These are phyloP conservation scores for Babesia caballi DNA, from an alignment of 169 alveolate genomes.

Conservation along the genomic window DNA sequence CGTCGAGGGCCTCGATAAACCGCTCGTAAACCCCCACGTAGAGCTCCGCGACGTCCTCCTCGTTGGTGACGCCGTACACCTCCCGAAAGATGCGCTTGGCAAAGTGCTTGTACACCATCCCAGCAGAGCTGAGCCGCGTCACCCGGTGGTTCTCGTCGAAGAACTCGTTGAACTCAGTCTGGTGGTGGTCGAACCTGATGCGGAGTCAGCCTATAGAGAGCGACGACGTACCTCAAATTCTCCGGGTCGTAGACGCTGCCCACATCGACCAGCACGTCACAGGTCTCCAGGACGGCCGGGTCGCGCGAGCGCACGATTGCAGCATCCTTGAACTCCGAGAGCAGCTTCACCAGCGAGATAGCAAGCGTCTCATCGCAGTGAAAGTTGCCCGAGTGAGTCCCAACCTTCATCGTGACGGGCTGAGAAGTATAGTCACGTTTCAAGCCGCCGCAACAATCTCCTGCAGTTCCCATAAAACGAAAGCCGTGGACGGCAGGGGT, in stretches of 20 bases:
- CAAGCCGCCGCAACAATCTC: too few relatives aligned
- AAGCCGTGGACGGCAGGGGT: too few relatives aligned
- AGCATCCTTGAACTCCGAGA: constrained; percentile 79
- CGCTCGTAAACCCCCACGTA: constrained; percentile 73
- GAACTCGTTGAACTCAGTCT: constrained; percentile 77
- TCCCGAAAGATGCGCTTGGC: constrained; percentile 74
- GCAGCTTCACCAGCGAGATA: constrained; percentile 69
- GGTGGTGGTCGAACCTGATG: constrained; percentile 90
- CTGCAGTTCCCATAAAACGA: too few relatives aligned
- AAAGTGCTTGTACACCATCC: constrained; percentile 87
- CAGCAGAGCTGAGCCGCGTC: constrained; percentile 87
- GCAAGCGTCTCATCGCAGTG: constrained; percentile 80
- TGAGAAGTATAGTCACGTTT: too few relatives aligned
- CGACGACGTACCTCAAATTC: constrained; percentile 34
- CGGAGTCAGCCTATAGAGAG: constrained; percentile 28
- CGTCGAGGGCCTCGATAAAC: constrained; percentile 86
- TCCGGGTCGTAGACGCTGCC: constrained; percentile 82
- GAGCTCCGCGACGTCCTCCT: constrained; percentile 67
- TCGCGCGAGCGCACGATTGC: constrained; percentile 85
- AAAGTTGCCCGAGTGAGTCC: constrained; percentile 76
- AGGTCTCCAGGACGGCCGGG: constrained; percentile 72
- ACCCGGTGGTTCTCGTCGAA: constrained; percentile 65
- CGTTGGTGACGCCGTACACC: constrained; percentile 70
- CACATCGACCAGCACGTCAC: constrained; percentile 89
- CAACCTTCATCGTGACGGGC: constrained; percentile 39